Evolutionary conservation across 2,329 filamentous ascomycete genomes (phyloP).

Genomic region (Exserohilum turcica): DNA sequence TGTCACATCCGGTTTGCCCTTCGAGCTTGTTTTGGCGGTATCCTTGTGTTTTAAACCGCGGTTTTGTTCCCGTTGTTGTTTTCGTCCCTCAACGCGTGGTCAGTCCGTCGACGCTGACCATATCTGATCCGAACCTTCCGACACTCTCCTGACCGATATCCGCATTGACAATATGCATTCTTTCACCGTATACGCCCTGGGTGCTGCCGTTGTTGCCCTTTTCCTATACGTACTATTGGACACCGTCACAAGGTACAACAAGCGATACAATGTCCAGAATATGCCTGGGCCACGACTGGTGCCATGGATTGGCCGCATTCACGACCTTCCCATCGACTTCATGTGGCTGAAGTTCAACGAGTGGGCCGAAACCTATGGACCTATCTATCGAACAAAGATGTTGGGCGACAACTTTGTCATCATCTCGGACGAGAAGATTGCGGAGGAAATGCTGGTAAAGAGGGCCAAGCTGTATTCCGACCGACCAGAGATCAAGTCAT

Average conservation of each 20-base stretch:
- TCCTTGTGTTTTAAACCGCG: slow-evolving; percentile 4
- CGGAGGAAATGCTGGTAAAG: slow-evolving; percentile 60
- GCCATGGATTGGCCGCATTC: slow-evolving; percentile 45
- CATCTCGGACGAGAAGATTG: slow-evolving; percentile 58
- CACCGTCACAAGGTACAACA: slow-evolving; percentile 44
- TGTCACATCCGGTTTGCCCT: slow-evolving; percentile 25
- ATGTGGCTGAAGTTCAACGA: slow-evolving; percentile 60
- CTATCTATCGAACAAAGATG: slow-evolving; percentile 47
- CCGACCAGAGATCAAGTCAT: slow-evolving; percentile 55
- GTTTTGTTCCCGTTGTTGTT: slow-evolving; percentile 1
- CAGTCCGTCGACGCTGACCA: neutral
- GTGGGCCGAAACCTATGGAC: slow-evolving; percentile 43
- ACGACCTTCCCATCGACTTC: slow-evolving; percentile 45
- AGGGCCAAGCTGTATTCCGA: slow-evolving; percentile 60
- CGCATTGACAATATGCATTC: slow-evolving; percentile 45
- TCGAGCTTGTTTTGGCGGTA: slow-evolving; percentile 7
- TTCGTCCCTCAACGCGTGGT: neutral
- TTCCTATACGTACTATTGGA: slow-evolving; percentile 43
- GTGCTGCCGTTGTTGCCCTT: slow-evolving; percentile 48
- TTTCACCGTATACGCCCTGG: slow-evolving; percentile 46
- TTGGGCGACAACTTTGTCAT: slow-evolving; percentile 54
- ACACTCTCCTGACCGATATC: neutral
- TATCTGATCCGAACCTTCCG: neutral
- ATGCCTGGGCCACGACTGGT: slow-evolving; percentile 50
- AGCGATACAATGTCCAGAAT: slow-evolving; percentile 43